Evolutionary conservation across 805 yeast genomes (phyloP), one percentile per base, ranked within the genome.

Genomic region (Ogataea wickerhamii): DNA sequence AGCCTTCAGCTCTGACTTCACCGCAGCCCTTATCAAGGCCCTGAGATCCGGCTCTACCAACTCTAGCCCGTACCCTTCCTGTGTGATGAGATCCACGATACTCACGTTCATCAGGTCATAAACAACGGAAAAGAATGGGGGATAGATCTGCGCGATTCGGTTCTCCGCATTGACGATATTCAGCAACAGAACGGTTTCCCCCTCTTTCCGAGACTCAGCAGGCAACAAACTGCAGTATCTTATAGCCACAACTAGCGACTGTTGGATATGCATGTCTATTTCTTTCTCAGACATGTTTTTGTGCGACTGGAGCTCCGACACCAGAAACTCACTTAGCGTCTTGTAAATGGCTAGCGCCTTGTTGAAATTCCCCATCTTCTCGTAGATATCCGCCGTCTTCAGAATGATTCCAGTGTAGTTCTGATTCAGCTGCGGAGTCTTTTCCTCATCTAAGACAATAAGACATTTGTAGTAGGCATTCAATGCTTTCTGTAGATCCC

Each of bases 321-420:
- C 19, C 28, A 43, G 28, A 19, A 32, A 49, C n/a, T 50, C 49
- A 16, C 47, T 30, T 8, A 53, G 25, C 3, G 48, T 46, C 32
- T 53, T 50, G 41, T 59, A 59, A 11, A 56, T 44, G 2, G 41
- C 43, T 21, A 48, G 32, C 2, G 64, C 60, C 29, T 53, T 57
- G 32, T 55, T 56, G 26, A 43, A 47, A n/a, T 51, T 34, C 6
- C 45, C 51, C 13, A 49, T 18, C 18, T 40, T 42, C 36, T 87
- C 96, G 57, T 76, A 84, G 81, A 86, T 79, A 52, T 87, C 94
- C 11, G 83, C 95, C n/a, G 42, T 35, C 52, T 88, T 85, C 58
- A 88, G 66, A 54, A 87, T 89, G 32, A 87, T 73, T 0, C 96
- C 95, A 0, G 96, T 87, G 58, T 83, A 88, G 55, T 85, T 93